Conservation (phyloP, 306 rosid species). For the Malus sylvestris region DNA sequence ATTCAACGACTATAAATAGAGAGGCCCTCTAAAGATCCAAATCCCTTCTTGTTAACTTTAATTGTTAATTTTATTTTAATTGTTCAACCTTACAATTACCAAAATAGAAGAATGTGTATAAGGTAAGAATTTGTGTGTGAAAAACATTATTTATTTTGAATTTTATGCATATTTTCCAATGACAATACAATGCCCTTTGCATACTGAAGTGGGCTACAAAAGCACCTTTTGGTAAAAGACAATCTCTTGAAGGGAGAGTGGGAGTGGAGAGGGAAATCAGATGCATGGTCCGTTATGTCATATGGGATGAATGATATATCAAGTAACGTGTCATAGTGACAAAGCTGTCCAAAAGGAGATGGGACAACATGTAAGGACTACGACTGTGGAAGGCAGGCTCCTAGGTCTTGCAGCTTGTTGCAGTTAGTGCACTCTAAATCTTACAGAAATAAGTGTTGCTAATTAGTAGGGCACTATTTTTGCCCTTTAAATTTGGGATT, state of each 20-base stretch:
- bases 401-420: background rate
- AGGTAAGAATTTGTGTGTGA: no score
- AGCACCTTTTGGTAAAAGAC: background rate
- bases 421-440: background rate
- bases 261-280: background rate
- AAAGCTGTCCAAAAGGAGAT: constrained; percentile 18
- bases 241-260: constrained; percentile 31
- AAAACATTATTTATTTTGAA: background rate
- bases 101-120: no score
- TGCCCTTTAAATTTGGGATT: no score
- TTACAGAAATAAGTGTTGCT: background rate
- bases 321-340: constrained; percentile 18
- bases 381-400: background rate
- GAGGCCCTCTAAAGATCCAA: no score
- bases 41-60: no score
- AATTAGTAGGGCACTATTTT: background rate
- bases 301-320: background rate
- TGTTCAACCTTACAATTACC: no score
- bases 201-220: constrained; percentile 1
- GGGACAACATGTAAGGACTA: constrained; percentile 22
- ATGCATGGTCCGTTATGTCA: background rate
- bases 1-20: no score
- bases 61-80: no score
- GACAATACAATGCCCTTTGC: constrained; percentile 12
- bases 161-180: constrained; percentile 1